phyloP scores from a whole-genome alignment of 2,329 filamentous ascomycete species.

The Corniculantispora saksenae region DNA sequence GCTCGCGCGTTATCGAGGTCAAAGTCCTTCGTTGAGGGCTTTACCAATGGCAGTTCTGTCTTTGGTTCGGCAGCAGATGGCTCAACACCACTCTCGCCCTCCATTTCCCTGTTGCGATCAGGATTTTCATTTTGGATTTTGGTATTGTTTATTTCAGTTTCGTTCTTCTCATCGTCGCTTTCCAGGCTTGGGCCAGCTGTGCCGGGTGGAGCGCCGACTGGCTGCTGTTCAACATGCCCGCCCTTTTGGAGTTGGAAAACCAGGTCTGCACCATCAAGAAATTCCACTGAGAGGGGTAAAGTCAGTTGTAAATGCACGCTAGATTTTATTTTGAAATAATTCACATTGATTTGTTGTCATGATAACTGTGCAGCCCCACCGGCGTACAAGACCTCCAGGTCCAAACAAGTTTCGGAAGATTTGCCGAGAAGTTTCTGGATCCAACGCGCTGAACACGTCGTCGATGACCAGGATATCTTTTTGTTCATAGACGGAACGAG shows the following conservation, averaged over 20 bases:
- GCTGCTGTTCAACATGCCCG: background rate
- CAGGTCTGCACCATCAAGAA: background rate
- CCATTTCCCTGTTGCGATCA: background rate
- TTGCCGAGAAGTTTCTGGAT: background rate
- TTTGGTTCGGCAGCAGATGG: background rate
- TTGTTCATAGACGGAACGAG: background rate
- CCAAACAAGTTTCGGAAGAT: slow-evolving; percentile 1
- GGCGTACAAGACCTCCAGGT: background rate
- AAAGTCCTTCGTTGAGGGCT: background rate
- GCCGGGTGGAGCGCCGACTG: background rate
- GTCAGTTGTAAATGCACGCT: background rate
- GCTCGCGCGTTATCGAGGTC: background rate
- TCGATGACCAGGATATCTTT: slow-evolving; percentile 2
- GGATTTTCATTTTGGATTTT: background rate
- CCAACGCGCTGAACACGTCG: slow-evolving; percentile 10
- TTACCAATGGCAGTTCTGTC: background rate
- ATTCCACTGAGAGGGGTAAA: background rate
- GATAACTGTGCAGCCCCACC: slow-evolving; percentile 4
- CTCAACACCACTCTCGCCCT: no score
- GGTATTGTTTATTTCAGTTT: background rate
- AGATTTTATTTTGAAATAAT: background rate
- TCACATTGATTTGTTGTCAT: slow-evolving; percentile 14
- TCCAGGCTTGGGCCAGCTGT: background rate
- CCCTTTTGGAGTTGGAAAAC: background rate
- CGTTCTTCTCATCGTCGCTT: background rate